Percentiles rank a stretch among this genome's conserved stretches.
phyloP scores from a whole-genome alignment of 2,329 filamentous ascomycete genomes.

The Penicillium digitatum region DNA sequence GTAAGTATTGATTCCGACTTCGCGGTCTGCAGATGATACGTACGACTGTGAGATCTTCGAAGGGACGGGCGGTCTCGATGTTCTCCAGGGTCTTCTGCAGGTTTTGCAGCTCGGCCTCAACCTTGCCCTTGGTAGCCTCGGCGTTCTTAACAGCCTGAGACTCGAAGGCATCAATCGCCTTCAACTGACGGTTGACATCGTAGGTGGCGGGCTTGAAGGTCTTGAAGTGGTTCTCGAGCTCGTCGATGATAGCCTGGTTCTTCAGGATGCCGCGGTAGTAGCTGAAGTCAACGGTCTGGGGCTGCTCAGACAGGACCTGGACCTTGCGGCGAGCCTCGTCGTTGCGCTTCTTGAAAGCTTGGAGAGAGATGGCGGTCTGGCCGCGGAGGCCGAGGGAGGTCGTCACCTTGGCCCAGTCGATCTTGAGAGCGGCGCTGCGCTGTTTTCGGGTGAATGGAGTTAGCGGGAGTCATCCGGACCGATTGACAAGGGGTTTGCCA shows the following conservation, averaged over 20 bases:
- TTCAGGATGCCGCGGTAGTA: conserved; percentile 90
- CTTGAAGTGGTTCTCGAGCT: conserved; percentile 94
- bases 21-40: conserved; percentile 36
- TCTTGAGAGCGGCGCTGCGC: conserved; percentile 97
- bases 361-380: conserved; percentile 84
- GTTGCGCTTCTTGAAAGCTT: conserved; percentile 99
- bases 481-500: conserved; percentile 1
- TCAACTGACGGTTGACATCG: conserved; percentile 89
- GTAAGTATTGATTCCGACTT: conserved; percentile 11
- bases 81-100: conserved; percentile 93
- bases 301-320: conserved; percentile 73
- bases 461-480: conserved; percentile 19
- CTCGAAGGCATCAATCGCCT: conserved; percentile 98
- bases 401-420: conserved; percentile 97
- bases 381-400: conserved; percentile 93
- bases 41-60: conserved; percentile 97
- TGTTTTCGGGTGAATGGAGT: conserved; percentile 42
- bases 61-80: conserved; percentile 91
- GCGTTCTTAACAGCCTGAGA: conserved; percentile 95
- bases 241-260: conserved; percentile 91
- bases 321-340: conserved; percentile 96
- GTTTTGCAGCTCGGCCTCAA: conserved; percentile 91
- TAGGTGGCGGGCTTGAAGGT: conserved; percentile 89
- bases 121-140: conserved; percentile 91
- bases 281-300: conserved; percentile 85